Evolutionary conservation across 495 filamentous ascomycete genomes (phyloP), one percentile per base, ranked within the genome.

Genomic region (Aspergillus cavernicola): DNA sequence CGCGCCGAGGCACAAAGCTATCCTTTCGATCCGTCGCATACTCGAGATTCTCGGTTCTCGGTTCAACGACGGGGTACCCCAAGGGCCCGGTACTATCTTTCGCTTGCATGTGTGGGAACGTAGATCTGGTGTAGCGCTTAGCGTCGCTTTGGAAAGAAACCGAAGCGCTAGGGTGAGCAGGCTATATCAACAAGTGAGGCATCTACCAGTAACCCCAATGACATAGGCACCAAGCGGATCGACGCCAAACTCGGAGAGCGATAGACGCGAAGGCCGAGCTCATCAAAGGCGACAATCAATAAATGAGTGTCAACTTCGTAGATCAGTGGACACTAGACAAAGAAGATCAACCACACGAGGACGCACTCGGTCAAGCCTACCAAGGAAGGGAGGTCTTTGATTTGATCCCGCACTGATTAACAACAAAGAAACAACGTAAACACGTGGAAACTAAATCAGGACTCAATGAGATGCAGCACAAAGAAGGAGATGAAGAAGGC

Each of bases 1-100:
- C 50, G 47, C 60, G 68, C 43, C 54, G 68, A 8, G 61, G 63
- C 11, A 63, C 52, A 22, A 64, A 53, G 8, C 57, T 58, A 12
- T 60, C 54, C 2, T 60, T 59, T 13, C 33, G 43, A 15, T 57
- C 44, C 7, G 38, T 2, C 6, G 39, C 32, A 50, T 59, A 50
- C 37, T 58, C 55, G 20, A 59, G 41, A 35, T 60, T 60, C 38
- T 63, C 55, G 11, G 50, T 15, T 15, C 38, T 45, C 0, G 41
- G 41, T 16, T 51, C 48, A 23, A 26, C 9, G 29, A 44, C 23
- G 20, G 36, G 50, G 26, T 57, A 36, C 47, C 29, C 47, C 12
- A 58, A 52, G 18, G 50, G 35, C 3, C 41, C 39, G 13, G 40
- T 36, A 3, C 53, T 31, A 8, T 59, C 50, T 55, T 60, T 65